Evolutionary conservation across 2,329 filamentous ascomycete species (phyloP).

Genomic region (Mycosphaerella arachidis): DNA sequence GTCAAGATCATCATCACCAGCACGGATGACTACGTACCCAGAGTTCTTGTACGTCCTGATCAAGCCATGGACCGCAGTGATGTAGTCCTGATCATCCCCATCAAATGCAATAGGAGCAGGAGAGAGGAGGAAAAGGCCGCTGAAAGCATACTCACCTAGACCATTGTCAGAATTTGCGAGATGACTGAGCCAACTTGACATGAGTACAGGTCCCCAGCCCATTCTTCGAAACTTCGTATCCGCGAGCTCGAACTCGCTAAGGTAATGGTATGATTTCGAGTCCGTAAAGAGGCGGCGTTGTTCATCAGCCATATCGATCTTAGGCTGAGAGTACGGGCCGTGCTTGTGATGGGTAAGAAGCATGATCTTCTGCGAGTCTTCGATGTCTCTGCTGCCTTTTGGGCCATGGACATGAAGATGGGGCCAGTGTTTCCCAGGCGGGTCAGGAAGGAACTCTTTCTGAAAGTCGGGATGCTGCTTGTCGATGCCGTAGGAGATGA

Average conservation of each 20-base stretch:
- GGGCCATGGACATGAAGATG: neutral
- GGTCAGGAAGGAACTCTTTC: neutral
- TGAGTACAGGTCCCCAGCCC: neutral
- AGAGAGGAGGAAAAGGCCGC: neutral
- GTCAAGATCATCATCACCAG: neutral
- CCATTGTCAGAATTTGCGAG: neutral
- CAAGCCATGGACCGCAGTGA: neutral
- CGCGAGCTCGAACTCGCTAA: neutral
- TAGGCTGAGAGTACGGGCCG: neutral
- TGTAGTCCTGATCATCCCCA: neutral
- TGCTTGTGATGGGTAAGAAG: neutral
- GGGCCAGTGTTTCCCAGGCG: no score
- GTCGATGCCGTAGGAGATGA: neutral
- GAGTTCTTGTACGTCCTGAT: neutral
- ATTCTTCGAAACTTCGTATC: neutral
- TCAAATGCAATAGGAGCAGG: neutral
- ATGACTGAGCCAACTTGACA: neutral
- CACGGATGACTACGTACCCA: neutral
- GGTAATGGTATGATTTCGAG: neutral
- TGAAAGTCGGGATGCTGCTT: neutral
- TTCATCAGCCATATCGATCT: neutral
- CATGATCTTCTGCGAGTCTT: neutral
- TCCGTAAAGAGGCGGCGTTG: neutral
- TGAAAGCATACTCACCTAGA: neutral
- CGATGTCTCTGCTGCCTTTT: neutral